phyloP scores from a whole-genome alignment of 2,329 filamentous ascomycete genomes.

The Talaromyces amestolkiae region DNA sequence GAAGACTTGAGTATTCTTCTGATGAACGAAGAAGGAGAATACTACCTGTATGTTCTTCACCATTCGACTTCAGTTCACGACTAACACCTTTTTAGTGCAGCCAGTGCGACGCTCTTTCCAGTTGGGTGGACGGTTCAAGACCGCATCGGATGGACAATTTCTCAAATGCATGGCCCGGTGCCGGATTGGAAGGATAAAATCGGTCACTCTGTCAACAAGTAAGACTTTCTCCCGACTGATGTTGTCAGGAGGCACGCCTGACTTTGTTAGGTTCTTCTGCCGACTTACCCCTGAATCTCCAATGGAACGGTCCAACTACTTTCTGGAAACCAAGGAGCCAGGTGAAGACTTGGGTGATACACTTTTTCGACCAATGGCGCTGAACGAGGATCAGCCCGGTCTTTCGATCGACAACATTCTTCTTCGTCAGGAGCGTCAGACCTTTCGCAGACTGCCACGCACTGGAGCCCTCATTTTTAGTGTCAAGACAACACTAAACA shows the following conservation, averaged over 20 bases:
- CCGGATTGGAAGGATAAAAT: slow-evolving; percentile 51
- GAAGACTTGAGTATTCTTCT: slow-evolving; percentile 54
- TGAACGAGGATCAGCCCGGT: slow-evolving; percentile 40
- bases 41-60: slow-evolving; percentile 44
- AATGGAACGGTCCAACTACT: slow-evolving; percentile 52
- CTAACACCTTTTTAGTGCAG: slow-evolving; percentile 35
- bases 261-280: slow-evolving; percentile 42
- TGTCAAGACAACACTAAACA: slow-evolving; percentile 48
- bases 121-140: slow-evolving; percentile 52
- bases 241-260: background rate
- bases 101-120: slow-evolving; percentile 54
- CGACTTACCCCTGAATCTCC: slow-evolving; percentile 44
- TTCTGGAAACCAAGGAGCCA: slow-evolving; percentile 48
- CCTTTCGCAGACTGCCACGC: slow-evolving; percentile 47
- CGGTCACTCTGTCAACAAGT: slow-evolving; percentile 45
- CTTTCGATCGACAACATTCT: slow-evolving; percentile 42
- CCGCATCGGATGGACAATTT: slow-evolving; percentile 51
- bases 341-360: slow-evolving; percentile 39
- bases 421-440: slow-evolving; percentile 51
- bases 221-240: slow-evolving; percentile 17
- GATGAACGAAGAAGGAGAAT: slow-evolving; percentile 46
- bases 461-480: slow-evolving; percentile 50
- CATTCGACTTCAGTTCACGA: background rate
- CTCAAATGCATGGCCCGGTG: slow-evolving; percentile 48
- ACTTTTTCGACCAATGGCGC: slow-evolving; percentile 45